A percentile compares a stretch with the other conserved stretches of the same genome.
phyloP scores from a whole-genome alignment of 192 early-diverging fungal genomes.

The Coemansia brasiliensis region DNA sequence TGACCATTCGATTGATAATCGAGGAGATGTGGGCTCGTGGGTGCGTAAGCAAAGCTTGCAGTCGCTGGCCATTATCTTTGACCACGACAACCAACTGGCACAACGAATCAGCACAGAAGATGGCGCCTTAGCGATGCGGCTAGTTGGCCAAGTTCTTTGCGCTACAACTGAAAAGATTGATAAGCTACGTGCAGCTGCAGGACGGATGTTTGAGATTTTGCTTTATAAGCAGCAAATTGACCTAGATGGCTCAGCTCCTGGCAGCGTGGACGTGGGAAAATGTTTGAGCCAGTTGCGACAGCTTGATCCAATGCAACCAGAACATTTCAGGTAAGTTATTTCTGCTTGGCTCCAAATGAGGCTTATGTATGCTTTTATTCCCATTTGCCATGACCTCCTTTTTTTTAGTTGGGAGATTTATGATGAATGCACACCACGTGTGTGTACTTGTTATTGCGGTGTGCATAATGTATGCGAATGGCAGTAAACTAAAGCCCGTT shows the following conservation, averaged over 20 bases:
- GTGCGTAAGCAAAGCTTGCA: constrained; percentile 73
- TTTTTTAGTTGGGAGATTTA: neutral
- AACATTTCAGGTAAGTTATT: constrained; percentile 12
- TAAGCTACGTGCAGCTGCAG: constrained; percentile 72
- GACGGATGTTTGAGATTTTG: constrained; percentile 57
- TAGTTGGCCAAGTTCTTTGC: constrained; percentile 58
- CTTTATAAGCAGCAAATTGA: constrained; percentile 19
- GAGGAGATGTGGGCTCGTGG: constrained; percentile 97
- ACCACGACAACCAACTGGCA: constrained; percentile 19
- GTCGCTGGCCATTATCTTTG: constrained; percentile 56
- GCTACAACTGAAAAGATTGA: constrained; percentile 94
- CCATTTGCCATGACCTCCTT: too few species aligned
- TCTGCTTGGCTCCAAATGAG: neutral
- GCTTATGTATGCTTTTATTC: too few species aligned
- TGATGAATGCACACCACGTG: constrained; percentile 10
- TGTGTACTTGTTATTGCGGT: constrained; percentile 5
- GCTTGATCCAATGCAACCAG: constrained; percentile 8
- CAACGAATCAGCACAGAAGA: neutral
- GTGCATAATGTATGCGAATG: constrained; percentile 5
- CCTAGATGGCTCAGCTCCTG: neutral
- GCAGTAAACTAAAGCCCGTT: neutral
- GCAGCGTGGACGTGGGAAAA: constrained; percentile 1
- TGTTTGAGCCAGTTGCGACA: constrained; percentile 16
- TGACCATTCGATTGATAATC: constrained; percentile 85
- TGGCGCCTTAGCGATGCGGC: constrained; percentile 42